Base-by-base conservation (phyloP, 148 eudicot species). In the Suaeda aralocaspica region DNA sequence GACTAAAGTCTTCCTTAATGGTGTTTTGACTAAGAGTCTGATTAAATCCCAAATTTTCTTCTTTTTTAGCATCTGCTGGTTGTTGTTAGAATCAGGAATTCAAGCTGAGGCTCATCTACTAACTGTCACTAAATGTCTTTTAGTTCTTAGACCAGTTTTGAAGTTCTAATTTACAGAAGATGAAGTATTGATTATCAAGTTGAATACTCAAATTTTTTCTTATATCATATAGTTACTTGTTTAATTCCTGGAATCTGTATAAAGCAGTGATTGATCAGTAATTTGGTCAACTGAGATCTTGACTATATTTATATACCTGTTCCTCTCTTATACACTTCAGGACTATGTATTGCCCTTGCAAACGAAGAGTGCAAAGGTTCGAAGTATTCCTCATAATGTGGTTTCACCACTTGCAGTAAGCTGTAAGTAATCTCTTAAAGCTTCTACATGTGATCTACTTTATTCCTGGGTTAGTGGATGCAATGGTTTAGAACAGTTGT, bases 381-480 rank as follows among this genome's bases (percentile, higher is more conserved):
- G 99, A 77, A 77, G 81, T 66, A 91, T 95, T 70, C 85, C 93
- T 64, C 96, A 95, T 73, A 71, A 68, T 59, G 89, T 88, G 59
- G 77, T 81, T 71, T 84, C 85, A 65, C 99, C 99, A 24, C 76
- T 94, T 81, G 97, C 96, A 61, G 93, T 95, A 64, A 95, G 99
- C 66, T 89, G 99, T 94, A 75, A 84, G 99, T 87, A 45, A 33
- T 77, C 61, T 77, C 48, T 58, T 8, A 56, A 70, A 28, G 52
- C 36, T 46, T 61, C 5, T 14, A 29, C 10, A 33, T 21, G 25
- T 59, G 58, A 31, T 45, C 15, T 25, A 49, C 22, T 49, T 14
- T 19, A 42, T 11, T 28, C 26, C 65, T 9, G 1, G 41, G 8
- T 36, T 36, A 36, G 5, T 10, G 44, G 24, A 26, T n/a, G 50